Evolutionary conservation across 2,329 filamentous ascomycete genomes (phyloP).

Genomic region (Sporothrix pseudoabietina): DNA sequence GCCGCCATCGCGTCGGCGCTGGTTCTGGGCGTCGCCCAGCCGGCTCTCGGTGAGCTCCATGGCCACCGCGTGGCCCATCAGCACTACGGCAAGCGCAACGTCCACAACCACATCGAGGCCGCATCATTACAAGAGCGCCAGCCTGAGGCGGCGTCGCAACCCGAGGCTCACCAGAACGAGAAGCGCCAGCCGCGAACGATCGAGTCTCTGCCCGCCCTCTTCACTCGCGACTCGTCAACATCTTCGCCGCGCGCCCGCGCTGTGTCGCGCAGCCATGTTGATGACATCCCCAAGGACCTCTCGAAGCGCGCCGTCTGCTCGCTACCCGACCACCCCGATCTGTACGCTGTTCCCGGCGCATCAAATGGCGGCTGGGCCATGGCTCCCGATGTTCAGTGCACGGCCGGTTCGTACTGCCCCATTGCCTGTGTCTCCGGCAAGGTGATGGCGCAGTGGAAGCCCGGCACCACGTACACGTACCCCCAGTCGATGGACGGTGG

Average conservation of each 20-base stretch:
- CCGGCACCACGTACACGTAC: conserved; percentile 67
- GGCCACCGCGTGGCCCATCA: conserved; percentile 45
- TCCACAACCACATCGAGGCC: conserved; percentile 41
- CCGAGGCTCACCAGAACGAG: conserved; percentile 34
- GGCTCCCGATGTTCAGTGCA: conserved; percentile 72
- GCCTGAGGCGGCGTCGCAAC: conserved; percentile 14
- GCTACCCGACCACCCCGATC: conserved; percentile 66
- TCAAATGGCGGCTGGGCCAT: conserved; percentile 77
- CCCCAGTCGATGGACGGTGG: conserved; percentile 77
- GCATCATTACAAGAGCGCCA: conserved; percentile 29
- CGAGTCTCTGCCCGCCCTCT: conserved; percentile 28
- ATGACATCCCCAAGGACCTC: conserved; percentile 37
- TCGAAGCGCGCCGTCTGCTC: conserved; percentile 60
- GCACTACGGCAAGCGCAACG: conserved; percentile 41
- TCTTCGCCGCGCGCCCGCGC: background rate
- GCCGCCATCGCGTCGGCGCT: conserved; percentile 54
- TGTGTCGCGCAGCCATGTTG: conserved; percentile 39
- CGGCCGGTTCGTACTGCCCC: conserved; percentile 69
- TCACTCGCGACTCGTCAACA: conserved; percentile 21
- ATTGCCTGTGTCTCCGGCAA: conserved; percentile 75
- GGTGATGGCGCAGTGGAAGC: conserved; percentile 79
- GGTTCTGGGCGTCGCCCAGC: conserved; percentile 50
- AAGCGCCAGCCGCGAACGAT: conserved; percentile 34
- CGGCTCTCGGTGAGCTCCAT: conserved; percentile 44
- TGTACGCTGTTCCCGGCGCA: conserved; percentile 68